phyloP scores from a whole-genome alignment of 441 rosid genomes.

The Syzygium syzygioides region DNA sequence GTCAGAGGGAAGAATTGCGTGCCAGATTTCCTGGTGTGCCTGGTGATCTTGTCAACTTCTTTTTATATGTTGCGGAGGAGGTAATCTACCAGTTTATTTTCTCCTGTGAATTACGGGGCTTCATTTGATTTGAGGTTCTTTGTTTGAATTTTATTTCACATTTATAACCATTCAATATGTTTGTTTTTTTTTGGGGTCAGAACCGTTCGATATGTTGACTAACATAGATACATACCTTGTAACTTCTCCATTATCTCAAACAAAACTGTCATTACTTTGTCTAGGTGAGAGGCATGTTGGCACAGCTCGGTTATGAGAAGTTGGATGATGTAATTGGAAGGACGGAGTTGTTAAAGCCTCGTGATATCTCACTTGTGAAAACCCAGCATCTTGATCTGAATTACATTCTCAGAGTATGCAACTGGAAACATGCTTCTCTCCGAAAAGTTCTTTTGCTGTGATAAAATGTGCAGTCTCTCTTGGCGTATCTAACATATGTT shows the following conservation, averaged over 20 bases:
- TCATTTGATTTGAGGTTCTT: background rate
- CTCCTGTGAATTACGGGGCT: background rate
- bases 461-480: background rate
- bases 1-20: conserved; percentile 91
- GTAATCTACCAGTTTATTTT: conserved; percentile 28
- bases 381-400: conserved; percentile 94
- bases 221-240: background rate
- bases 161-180: background rate
- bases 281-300: conserved; percentile 93
- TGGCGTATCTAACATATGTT: conserved; percentile 4
- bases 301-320: conserved; percentile 83
- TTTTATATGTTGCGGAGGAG: conserved; percentile 98
- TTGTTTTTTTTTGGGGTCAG: too few relatives aligned
- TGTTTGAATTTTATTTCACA: background rate
- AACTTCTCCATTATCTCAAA: background rate
- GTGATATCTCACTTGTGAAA: conserved; percentile 92
- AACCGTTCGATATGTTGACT: background rate
- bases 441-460: background rate
- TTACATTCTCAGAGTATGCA: conserved; percentile 74
- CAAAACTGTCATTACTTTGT: conserved; percentile 1
- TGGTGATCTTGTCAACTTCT: conserved; percentile 96
- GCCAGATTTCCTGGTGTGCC: conserved; percentile 99
- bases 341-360: conserved; percentile 63
- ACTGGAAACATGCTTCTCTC: background rate
- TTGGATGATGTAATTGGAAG: conserved; percentile 90